phyloP scores from a whole-genome alignment of 257 asterid species.

The Ilex aquifolium region DNA sequence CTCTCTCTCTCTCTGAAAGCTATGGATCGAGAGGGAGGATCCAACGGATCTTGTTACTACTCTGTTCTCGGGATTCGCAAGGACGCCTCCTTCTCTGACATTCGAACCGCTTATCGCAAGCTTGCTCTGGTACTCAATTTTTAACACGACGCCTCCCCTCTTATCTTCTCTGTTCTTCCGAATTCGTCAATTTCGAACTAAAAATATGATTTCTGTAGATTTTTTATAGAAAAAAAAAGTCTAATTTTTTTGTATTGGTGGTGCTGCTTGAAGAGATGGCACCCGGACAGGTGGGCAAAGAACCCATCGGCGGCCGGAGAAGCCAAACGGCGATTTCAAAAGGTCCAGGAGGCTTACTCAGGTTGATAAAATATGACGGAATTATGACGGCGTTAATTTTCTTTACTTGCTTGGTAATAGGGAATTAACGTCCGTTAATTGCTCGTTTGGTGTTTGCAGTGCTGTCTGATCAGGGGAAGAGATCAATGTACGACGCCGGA shows the following conservation, averaged over 20 bases:
- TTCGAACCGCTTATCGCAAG: constrained; percentile 86
- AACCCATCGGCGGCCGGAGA: constrained; percentile 67
- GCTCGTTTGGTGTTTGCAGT: constrained; percentile 35
- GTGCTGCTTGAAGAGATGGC: constrained; percentile 52
- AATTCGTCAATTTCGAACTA: not conserved
- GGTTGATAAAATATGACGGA: constrained; percentile 24
- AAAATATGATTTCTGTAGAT: not conserved
- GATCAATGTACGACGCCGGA: constrained; percentile 90
- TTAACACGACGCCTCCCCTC: not conserved
- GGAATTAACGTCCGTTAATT: constrained; percentile 12
- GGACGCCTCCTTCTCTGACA: constrained; percentile 74
- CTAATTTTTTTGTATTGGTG: not conserved
- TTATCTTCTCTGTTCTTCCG: not conserved
- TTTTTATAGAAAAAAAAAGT: not conserved
- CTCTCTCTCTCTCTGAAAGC: too few species aligned
- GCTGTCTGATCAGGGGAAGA: constrained; percentile 73
- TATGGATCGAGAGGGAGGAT: constrained; percentile 68
- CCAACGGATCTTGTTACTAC: constrained; percentile 62
- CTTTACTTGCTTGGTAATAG: too few species aligned
- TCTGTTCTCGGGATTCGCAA: constrained; percentile 68
- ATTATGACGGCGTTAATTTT: too few species aligned
- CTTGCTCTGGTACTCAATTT: constrained; percentile 56
- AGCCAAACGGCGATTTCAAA: constrained; percentile 70
- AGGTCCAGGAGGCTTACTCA: constrained; percentile 69
- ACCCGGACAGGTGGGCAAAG: constrained; percentile 71